Conservation (phyloP, 768 basidiomycete genomes). For the Termitomyces sp. region DNA sequence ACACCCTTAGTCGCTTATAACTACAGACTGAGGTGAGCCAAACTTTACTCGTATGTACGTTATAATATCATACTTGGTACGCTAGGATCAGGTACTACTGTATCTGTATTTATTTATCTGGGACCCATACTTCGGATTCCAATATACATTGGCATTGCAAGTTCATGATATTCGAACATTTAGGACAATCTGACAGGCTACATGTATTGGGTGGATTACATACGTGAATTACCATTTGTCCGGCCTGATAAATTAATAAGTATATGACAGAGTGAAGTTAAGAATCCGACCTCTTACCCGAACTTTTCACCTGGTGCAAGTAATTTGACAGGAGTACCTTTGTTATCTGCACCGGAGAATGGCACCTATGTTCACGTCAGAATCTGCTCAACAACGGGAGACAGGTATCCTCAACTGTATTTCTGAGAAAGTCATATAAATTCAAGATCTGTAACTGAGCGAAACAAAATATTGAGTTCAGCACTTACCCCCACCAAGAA, state of each 20-base stretch:
- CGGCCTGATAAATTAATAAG: conserved; percentile 1
- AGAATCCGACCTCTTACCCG: conserved; percentile 16
- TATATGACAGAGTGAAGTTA: neutral
- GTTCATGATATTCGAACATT: neutral
- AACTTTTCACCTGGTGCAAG: conserved; percentile 25
- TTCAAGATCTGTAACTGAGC: neutral
- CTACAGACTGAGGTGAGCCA: too few species aligned
- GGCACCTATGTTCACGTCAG: conserved; percentile 10
- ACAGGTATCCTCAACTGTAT: conserved; percentile 14
- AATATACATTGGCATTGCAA: neutral
- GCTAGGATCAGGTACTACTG: too few species aligned
- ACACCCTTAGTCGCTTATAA: too few species aligned
- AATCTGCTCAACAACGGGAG: neutral
- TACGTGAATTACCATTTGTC: conserved; percentile 4
- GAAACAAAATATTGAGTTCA: neutral
- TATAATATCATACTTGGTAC: too few species aligned
- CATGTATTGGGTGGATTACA: neutral
- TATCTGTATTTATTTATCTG: too few species aligned
- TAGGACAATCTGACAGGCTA: neutral
- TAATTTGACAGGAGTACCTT: conserved; percentile 20
- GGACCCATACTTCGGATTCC: too few species aligned
- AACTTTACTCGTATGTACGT: too few species aligned
- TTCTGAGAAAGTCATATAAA: conserved; percentile 2
- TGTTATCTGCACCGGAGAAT: conserved; percentile 20
- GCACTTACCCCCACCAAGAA: conserved; percentile 30